phyloP scores from a whole-genome alignment of 75 land plant species.

The Sequoia sempervirens region DNA sequence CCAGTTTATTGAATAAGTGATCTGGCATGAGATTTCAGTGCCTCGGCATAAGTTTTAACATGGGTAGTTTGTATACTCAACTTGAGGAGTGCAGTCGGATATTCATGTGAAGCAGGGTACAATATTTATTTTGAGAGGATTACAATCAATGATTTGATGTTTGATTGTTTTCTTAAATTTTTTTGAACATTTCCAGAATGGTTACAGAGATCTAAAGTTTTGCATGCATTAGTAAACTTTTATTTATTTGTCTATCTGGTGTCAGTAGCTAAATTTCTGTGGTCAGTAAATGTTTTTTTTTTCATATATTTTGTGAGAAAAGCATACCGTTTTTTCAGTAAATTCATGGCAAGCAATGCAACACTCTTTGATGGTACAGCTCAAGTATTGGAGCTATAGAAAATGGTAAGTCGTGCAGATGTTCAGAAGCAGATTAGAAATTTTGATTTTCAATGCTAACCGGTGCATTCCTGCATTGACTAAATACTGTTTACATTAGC shows the following conservation, averaged over 20 bases:
- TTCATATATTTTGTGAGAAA: neutral
- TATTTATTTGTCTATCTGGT: neutral
- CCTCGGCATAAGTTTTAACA: neutral
- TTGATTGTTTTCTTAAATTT: no score
- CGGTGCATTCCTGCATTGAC: neutral
- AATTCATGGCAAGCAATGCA: neutral
- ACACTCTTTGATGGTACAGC: neutral
- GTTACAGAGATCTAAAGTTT: neutral
- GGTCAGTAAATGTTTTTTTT: neutral
- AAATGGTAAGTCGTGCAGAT: neutral
- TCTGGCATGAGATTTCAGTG: neutral
- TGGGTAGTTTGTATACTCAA: neutral
- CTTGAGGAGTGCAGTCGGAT: slow-evolving; percentile 4
- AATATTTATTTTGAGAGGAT: neutral
- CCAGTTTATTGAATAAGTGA: slow-evolving; percentile 1
- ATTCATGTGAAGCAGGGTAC: neutral
- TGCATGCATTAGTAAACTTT: neutral
- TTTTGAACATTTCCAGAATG: neutral
- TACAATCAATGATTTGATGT: neutral
- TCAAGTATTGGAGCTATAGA: neutral
- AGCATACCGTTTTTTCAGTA: neutral
- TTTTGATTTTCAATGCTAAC: neutral
- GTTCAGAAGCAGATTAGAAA: neutral
- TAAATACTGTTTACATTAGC: neutral
- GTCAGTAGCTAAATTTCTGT: neutral